Evolutionary conservation across 2,329 filamentous ascomycete genomes (phyloP).

Genomic region (Elsinoe batatas): DNA sequence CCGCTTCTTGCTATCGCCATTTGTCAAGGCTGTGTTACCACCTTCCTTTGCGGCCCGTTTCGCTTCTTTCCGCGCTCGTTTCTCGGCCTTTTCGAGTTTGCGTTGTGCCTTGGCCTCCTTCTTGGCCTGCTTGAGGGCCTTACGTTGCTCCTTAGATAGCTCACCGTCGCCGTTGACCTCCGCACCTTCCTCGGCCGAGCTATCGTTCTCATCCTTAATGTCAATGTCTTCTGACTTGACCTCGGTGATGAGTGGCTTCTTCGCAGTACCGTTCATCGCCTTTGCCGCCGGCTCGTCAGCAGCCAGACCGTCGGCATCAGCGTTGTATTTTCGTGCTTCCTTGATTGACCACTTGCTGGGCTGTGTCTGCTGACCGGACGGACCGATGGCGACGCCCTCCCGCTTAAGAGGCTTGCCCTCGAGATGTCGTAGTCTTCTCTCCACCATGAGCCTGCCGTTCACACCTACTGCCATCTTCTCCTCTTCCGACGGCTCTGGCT

Average conservation of each 20-base stretch:
- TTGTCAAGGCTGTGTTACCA: slow-evolving; percentile 1
- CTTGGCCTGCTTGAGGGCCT: slow-evolving; percentile 17
- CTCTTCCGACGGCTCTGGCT: slow-evolving; percentile 65
- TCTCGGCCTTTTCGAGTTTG: slow-evolving; percentile 15
- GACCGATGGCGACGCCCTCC: slow-evolving; percentile 63
- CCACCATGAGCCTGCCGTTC: slow-evolving; percentile 59
- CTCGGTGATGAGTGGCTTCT: slow-evolving; percentile 39
- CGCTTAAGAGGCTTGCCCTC: slow-evolving; percentile 84
- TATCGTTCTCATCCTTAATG: slow-evolving; percentile 12
- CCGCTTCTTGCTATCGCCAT: slow-evolving; percentile 13
- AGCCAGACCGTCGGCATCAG: slow-evolving; percentile 76
- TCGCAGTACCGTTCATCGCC: slow-evolving; percentile 39
- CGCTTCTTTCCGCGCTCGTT: slow-evolving; percentile 14
- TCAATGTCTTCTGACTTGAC: slow-evolving; percentile 27
- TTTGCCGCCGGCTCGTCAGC: slow-evolving; percentile 53
- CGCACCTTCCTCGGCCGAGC: slow-evolving; percentile 14
- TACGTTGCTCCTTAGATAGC: slow-evolving; percentile 14
- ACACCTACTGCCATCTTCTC: slow-evolving; percentile 76
- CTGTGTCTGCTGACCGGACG: slow-evolving; percentile 54
- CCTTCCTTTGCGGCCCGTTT: slow-evolving; percentile 6
- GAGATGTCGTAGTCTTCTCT: slow-evolving; percentile 64
- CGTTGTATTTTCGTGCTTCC: slow-evolving; percentile 88
- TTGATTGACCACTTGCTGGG: slow-evolving; percentile 81
- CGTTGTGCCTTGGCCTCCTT: slow-evolving; percentile 17
- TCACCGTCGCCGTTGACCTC: slow-evolving; percentile 12